phyloP scores from a whole-genome alignment of 108 stramenopile genomes.

The Mayamaea pseudoterrestris region DNA sequence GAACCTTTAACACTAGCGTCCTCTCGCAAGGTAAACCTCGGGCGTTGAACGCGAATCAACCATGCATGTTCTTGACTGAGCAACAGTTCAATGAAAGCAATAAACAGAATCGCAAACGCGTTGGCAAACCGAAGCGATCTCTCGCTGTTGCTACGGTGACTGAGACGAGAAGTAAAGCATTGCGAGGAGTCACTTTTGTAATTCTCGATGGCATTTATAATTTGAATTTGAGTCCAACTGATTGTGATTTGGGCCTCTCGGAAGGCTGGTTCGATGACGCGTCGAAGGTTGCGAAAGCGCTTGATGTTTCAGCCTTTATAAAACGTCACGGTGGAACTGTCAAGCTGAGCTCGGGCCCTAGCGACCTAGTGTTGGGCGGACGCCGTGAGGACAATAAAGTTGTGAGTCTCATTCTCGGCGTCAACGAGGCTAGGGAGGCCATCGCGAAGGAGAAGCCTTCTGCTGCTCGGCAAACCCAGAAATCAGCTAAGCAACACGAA shows the following conservation, averaged over 20 bases:
- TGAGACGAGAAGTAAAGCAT: constrained; percentile 13
- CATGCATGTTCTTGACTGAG: constrained; percentile 48
- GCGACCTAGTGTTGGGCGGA: constrained; percentile 28
- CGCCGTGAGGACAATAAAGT: constrained; percentile 26
- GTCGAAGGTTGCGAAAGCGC: constrained; percentile 18
- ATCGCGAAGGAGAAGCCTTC: background rate
- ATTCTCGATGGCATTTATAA: constrained; percentile 58
- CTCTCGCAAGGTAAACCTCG: background rate
- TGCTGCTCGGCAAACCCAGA: too few relatives aligned
- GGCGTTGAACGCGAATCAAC: background rate
- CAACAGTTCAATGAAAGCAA: constrained; percentile 28
- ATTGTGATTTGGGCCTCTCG: constrained; percentile 40
- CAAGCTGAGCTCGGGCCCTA: constrained; percentile 12
- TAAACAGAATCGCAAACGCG: constrained; percentile 17
- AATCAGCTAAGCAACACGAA: background rate
- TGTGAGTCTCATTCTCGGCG: constrained; percentile 13
- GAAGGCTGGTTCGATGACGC: constrained; percentile 51
- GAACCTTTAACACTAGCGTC: constrained; percentile 3
- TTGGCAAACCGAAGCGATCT: constrained; percentile 2
- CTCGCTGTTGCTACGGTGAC: constrained; percentile 9
- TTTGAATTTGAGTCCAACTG: constrained; percentile 29
- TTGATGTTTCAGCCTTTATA: constrained; percentile 57
- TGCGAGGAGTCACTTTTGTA: constrained; percentile 40
- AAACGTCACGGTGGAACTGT: constrained; percentile 49
- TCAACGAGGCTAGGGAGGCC: constrained; percentile 9